A percentile compares a stretch with the other conserved stretches of the same genome.
These are phyloP conservation scores for Pisolithus albus DNA, from an alignment of 768 basidiomycete genomes.

Conservation along the genomic window DNA sequence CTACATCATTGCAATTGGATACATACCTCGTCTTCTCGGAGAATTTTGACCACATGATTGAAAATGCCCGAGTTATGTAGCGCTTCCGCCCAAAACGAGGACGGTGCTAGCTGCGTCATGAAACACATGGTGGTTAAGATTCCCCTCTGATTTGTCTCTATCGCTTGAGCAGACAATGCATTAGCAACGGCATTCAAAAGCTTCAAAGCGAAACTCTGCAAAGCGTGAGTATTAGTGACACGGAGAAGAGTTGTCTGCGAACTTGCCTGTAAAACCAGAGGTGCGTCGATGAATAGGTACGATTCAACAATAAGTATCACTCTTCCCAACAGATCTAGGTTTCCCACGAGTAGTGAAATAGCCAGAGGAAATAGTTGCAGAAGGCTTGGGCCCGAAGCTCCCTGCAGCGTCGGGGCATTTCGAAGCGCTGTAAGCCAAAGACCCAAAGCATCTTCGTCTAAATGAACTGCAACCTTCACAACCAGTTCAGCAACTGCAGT, in stretches of 20 bases:
- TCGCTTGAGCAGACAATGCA: conserved; percentile 45
- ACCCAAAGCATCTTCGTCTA: conserved; percentile 72
- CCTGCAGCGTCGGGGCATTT: conserved; percentile 51
- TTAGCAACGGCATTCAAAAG: conserved; percentile 50
- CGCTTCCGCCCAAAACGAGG: conserved; percentile 62
- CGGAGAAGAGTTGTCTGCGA: not conserved
- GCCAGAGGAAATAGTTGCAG: conserved; percentile 61
- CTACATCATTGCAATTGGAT: not conserved
- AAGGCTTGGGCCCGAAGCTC: conserved; percentile 44
- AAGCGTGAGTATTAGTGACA: not conserved
- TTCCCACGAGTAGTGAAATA: conserved; percentile 52
- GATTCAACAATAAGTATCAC: conserved; percentile 64
- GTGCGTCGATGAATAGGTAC: conserved; percentile 69
- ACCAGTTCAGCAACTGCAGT: not conserved
- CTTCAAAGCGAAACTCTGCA: conserved; percentile 47
- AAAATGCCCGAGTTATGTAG: conserved; percentile 75
- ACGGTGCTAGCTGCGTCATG: conserved; percentile 57
- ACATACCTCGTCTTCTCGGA: conserved; percentile 62
- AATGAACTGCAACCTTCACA: conserved; percentile 50
- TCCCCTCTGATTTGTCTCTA: conserved; percentile 51
- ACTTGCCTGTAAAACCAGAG: conserved; percentile 55
- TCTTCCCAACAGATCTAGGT: conserved; percentile 69
- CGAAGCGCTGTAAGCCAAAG: conserved; percentile 71
- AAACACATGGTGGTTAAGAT: conserved; percentile 55
- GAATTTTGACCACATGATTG: conserved; percentile 46